Conservation (phyloP, 1,284 basidiomycete genomes). For the Heterobasidion parviporum region DNA sequence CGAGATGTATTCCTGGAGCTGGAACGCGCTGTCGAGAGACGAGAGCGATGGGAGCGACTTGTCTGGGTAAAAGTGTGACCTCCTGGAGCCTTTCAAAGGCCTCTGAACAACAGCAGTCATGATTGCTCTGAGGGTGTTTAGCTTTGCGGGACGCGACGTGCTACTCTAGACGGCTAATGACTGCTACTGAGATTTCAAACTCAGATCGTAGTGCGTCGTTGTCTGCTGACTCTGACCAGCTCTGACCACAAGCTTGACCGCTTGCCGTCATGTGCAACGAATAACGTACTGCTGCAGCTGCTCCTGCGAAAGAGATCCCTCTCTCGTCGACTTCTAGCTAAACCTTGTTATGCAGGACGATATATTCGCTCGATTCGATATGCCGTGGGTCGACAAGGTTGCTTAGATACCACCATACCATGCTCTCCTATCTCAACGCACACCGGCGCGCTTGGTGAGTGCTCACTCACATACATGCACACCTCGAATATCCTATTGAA, state of each 20-base stretch:
- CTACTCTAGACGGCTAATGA: too few relatives aligned
- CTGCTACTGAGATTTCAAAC: not conserved
- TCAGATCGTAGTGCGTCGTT: not conserved
- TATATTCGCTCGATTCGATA: not conserved
- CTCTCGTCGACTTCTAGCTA: not conserved
- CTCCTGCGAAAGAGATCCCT: not conserved
- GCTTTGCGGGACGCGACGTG: not conserved
- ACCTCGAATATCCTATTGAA: not conserved
- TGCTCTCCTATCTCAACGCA: constrained; percentile 20
- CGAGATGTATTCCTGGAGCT: constrained; percentile 92
- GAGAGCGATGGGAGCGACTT: constrained; percentile 59
- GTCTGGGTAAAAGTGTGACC: constrained; percentile 70
- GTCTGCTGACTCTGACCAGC: not conserved
- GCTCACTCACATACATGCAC: not conserved
- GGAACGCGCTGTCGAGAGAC: constrained; percentile 83
- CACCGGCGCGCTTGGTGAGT: constrained; percentile 26
- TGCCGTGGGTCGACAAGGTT: not conserved
- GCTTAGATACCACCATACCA: not conserved
- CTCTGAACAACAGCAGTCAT: constrained; percentile 41
- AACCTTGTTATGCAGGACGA: not conserved
- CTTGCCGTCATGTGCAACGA: not conserved
- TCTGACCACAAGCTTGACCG: not conserved
- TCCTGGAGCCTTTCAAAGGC: constrained; percentile 64
- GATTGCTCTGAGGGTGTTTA: not conserved
- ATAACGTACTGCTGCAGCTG: too few relatives aligned